A percentile compares a stretch with the other conserved stretches of the same genome.
Evolutionary conservation across 331 rosid species (phyloP).

Genomic region (Prunus yedoensis): DNA sequence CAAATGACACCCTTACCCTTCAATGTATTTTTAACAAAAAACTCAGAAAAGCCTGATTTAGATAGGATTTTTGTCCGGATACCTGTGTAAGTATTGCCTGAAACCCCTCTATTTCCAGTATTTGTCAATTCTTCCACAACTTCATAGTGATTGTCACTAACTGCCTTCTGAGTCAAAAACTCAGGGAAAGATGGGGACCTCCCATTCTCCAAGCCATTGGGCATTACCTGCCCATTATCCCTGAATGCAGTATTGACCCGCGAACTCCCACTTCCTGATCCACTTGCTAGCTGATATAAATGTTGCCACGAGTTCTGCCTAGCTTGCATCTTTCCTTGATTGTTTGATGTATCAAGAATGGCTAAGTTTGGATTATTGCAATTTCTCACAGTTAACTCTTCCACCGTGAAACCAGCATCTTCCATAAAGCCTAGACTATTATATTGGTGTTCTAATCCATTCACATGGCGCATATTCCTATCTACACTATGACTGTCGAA

Average conservation of each 20-base stretch:
- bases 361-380: constrained; percentile 53
- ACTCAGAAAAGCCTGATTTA: constrained; percentile 70
- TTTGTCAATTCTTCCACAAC: constrained; percentile 37
- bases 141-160: constrained; percentile 34
- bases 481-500: constrained; percentile 39
- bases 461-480: constrained; percentile 27
- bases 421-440: constrained; percentile 23
- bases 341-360: constrained; percentile 57
- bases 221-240: constrained; percentile 46
- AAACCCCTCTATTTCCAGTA: constrained; percentile 38
- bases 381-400: constrained; percentile 62
- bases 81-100: constrained; percentile 33
- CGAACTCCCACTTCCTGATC: constrained; percentile 62
- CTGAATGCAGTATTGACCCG: constrained; percentile 33
- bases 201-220: constrained; percentile 47
- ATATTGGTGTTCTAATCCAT: constrained; percentile 42
- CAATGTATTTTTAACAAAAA: constrained; percentile 55
- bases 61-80: constrained; percentile 61
- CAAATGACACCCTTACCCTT: constrained; percentile 71
- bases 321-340: constrained; percentile 39
- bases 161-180: constrained; percentile 46
- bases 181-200: constrained; percentile 48
- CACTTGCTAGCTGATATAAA: constrained; percentile 63
- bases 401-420: constrained; percentile 51
- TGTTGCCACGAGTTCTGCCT: constrained; percentile 60